Evolutionary conservation across 2,329 filamentous ascomycete genomes (phyloP), one percentile per base, ranked within the genome.

Genomic region (Monilinia laxa): DNA sequence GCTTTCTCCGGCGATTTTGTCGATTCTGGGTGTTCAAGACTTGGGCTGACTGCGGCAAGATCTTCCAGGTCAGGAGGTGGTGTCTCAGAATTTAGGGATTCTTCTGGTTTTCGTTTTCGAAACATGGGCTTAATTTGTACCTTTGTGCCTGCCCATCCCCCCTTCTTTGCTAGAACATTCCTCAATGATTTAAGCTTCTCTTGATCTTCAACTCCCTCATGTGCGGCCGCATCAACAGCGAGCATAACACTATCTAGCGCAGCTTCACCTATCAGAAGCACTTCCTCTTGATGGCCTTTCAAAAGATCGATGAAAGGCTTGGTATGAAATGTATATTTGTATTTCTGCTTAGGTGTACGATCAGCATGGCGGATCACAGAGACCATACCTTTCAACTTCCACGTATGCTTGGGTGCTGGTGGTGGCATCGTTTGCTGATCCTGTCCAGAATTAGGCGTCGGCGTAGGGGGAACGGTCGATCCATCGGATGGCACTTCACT

Each of bases 41-140:
- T 35, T 58, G 64, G n/a, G 7, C 45, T 63, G 49, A 52, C 16
- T 20, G 40, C 38, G 16, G 53, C 28, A 51, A 47, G 47, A 10
- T 62, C 31, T 31, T 68, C 60, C 10, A 53, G 54, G 14, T 49
- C 52, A 42, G 47, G 62, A 25, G 40, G 45, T 18, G 51, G 49
- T 40, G 31, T 49, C 35, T 55, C 57, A 2, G 64, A 56, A 49
- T 23, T 38, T 23, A 23, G 7, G 20, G 57, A 31, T 70, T 88
- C 86, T 62, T 90, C 86, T 3, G 87, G 85, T 74, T 88, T 92
- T 74, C 92, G 89, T 80, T 94, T 97, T 62, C 93, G 88, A 78
- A 99, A 99, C 93, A 99, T 97, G 12, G 95, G 95, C 78, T 99
- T 99, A 77, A 99, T 98, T 78, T 99, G 95, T 2, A 99, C 93